Evolutionary conservation across 75 land plant species (phyloP), one percentile per base, ranked within the genome.

Genomic region (Sequoiadendron giganteum): DNA sequence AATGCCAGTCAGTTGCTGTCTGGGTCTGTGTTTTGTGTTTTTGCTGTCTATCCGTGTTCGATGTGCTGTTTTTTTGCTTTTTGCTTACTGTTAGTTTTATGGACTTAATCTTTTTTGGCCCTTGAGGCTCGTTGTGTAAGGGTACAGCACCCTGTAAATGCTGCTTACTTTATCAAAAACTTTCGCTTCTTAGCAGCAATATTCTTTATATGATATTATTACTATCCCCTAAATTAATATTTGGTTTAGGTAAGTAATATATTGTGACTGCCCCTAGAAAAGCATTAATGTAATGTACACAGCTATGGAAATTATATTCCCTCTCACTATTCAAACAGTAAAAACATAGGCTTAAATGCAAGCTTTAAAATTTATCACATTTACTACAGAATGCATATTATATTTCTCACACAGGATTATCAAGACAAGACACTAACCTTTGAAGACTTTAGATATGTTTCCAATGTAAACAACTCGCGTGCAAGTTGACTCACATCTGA

Each of bases 401-500:
- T 80, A 80, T 34, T 80, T 80, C 47, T 34, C 10, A 19, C 6
- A 1, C 38, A 21, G 9, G 47, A 6, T 10, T 80, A 42, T 80
- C 83, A 80, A 8, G 25, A 19, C 83, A 18, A 42, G 28, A 6
- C 42, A 80, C 83, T 0, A 19, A 80, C 83, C 83, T 80, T 38
- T 80, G 45, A 80, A 80, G 45, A 21, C 9, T 80, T 42, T 21
- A 80, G 83, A 48, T 25, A 80, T 42, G 83, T 80, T 38, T 42
- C 83, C 47, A 80, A 21, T 7, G 25, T 21, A 19, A 80, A 42
- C 19, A 80, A 80, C 48, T 80, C 83, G 8, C 25, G 28, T 80
- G 43, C 83, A 80, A 80, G 83, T 19, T 80, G 45, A 80, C 21
- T 80, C 5, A n/a, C 83, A 80, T 80, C 83, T 80, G 83, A 21